phyloP scores from a whole-genome alignment of 768 basidiomycete species.

The Antrodiella citrinella region DNA sequence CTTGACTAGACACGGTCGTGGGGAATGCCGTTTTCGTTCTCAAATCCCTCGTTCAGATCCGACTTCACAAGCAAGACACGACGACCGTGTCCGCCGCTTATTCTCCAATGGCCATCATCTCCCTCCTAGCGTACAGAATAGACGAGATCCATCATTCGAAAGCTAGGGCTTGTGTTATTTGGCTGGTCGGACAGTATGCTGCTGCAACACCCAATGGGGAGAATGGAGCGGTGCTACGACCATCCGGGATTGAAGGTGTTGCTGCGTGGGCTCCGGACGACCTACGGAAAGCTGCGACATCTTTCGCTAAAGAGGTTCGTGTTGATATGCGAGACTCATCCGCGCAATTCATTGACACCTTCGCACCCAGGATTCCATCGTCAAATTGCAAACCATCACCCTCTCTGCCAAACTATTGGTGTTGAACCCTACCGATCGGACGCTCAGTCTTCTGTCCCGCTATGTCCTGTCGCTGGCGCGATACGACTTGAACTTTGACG shows the following conservation, averaged over 20 bases:
- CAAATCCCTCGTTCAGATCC: slow-evolving; percentile 73
- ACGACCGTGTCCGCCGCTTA: slow-evolving; percentile 8
- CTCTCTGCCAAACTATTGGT: slow-evolving; percentile 82
- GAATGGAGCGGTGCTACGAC: slow-evolving; percentile 17
- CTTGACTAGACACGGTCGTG: slow-evolving; percentile 58
- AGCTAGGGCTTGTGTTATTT: slow-evolving; percentile 82
- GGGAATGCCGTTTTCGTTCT: slow-evolving; percentile 79
- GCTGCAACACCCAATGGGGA: slow-evolving; percentile 31
- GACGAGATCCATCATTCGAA: slow-evolving; percentile 74
- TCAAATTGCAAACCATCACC: slow-evolving; percentile 79
- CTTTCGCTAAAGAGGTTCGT: slow-evolving; percentile 63
- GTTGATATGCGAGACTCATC: not conserved
- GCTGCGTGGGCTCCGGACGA: slow-evolving; percentile 85
- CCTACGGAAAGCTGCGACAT: slow-evolving; percentile 68
- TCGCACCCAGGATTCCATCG: slow-evolving; percentile 39
- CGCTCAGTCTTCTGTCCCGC: slow-evolving; percentile 45
- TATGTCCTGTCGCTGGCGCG: slow-evolving; percentile 81
- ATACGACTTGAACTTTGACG: slow-evolving; percentile 85
- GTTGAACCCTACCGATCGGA: slow-evolving; percentile 46
- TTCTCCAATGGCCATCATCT: slow-evolving; percentile 60
- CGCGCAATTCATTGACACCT: not conserved
- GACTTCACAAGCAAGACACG: slow-evolving; percentile 33
- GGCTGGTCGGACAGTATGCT: slow-evolving; percentile 90
- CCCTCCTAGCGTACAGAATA: slow-evolving; percentile 66
- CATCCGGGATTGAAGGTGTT: slow-evolving; percentile 40